Evolutionary conservation across 495 filamentous ascomycete species (phyloP), one percentile per base, ranked within the genome.

Genomic region (Pyronema domesticum): DNA sequence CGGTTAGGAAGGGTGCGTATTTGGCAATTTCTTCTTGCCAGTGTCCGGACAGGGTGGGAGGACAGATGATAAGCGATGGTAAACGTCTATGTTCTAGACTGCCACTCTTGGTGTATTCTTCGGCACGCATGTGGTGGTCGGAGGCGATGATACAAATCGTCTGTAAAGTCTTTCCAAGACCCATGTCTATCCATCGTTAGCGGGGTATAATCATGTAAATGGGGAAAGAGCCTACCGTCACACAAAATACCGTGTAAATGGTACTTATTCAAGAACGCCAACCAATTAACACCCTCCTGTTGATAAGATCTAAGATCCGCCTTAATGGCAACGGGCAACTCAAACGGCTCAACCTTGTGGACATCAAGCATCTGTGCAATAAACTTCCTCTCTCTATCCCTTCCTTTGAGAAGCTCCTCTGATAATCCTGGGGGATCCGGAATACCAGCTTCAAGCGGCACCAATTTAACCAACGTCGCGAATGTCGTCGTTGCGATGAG

Each of bases 251-350:
- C 91, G 59, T 98, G 91, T 13, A 98, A 78, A 67, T 96, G 86
- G 64, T 95, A 98, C 37, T 86, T 88, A 63, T 96, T 98, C 59
- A 98, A 81, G 73, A 98, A 98, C 48, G 89, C 80, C 45, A 98
- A 81, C 91, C 91, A 98, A 65, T 96, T 98, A 68, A 98, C 89
- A 68, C 91, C 91, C 45, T 98, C 91, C 68, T 98, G 91, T 67
- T 98, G 91, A 63, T 98, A 98, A 0, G 88, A 91, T 58, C 91
- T 81, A 18, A 98, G 76, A 51, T 89, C 84, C 0, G 91, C 93
- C 69, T 96, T 96, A 69, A 98, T 98, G 37, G 87, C 80, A 51
- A 98, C 93, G 1, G 93, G 91, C 45, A 98, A 85, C 51, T 83
- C 68, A 68, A 96, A 98, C 0, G 85, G 74, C 66, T 98, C 91